Conservation (phyloP, 306 rosid genomes). For the cucumber (Cucumis sativus) region DNA sequence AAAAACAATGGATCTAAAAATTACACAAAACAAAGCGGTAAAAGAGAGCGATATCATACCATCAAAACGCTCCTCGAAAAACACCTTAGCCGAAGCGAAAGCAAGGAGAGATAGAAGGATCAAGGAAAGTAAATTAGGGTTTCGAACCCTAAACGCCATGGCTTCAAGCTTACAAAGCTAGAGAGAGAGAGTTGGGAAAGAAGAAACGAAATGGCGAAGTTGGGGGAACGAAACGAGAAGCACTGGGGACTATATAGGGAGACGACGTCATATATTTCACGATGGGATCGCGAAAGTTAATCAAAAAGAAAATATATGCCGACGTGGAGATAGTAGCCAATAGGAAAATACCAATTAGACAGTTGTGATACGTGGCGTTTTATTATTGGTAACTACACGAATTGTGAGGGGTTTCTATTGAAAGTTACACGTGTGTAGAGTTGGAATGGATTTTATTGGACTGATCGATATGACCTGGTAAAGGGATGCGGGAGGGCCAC, state of each 20-base stretch:
- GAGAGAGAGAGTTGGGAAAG: conserved; percentile 1
- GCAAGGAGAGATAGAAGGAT: conserved; percentile 44
- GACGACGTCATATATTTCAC: neutral
- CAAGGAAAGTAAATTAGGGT: conserved; percentile 53
- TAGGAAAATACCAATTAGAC: neutral
- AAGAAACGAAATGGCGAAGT: neutral
- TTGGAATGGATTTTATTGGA: neutral
- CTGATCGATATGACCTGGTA: neutral
- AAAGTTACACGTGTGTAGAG: neutral
- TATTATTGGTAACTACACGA: conserved; percentile 4
- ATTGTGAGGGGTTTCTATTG: neutral
- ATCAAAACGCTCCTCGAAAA: conserved; percentile 88
- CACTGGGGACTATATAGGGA: conserved; percentile 4
- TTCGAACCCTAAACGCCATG: conserved; percentile 67
- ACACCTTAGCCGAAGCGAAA: conserved; percentile 64
- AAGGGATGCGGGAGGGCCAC: neutral
- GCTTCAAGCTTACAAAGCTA: conserved; percentile 5
- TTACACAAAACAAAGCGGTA: neutral
- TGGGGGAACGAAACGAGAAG: neutral
- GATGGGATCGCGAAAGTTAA: neutral
- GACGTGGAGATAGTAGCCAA: neutral
- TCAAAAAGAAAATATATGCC: neutral
- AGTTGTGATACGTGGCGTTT: neutral
- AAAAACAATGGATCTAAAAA: neutral
- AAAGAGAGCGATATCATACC: conserved; percentile 27